Evolutionary conservation across 129 eudicot genomes (phyloP), one percentile per base, ranked within the genome.

Genomic region (Helianthus tuberosus): DNA sequence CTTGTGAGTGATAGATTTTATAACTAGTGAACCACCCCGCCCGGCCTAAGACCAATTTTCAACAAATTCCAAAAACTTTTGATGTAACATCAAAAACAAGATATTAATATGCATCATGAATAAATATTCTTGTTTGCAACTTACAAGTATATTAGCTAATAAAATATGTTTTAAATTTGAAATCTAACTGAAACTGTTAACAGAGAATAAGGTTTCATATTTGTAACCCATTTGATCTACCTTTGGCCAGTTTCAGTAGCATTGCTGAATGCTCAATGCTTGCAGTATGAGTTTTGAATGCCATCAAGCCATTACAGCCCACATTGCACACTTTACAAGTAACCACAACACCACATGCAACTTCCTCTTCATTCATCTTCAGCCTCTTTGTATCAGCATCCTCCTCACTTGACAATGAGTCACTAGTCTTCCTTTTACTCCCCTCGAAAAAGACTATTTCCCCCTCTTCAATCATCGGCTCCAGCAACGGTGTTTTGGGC

Each of bases 301-400:
- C 88, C 41, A 32, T 9, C 8, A 54, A 16, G 44, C 77, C 79
- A 55, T 51, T 68, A 41, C 85, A 84, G 39, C 38, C 80, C 77
- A 84, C 85, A 60, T 73, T 84, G 77, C 85, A 84, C 50, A 68
- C 14, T 10, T 49, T 32, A 72, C 88, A 84, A 32, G 44, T 25
- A 1, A 79, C 48, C 3, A 38, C 13, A 61, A 72, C 78, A 69
- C 49, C 60, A 29, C 29, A 68, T 13, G 43, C 74, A 14, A 16
- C 71, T 55, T 71, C 84, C 61, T 75, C 51, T 68, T 76, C 47
- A 20, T 38, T 53, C 55, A 61, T 65, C 82, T 73, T 84, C 61
- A 55, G 73, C 68, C 64, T 84, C 82, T 84, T 84, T 44, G 65
- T 11, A 32, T 72, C 82, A 5, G n/a, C 23, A 76, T 84, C 69